Conservation (phyloP, 1,139 yeast species). For the Geotrichum citri-aurantii region DNA sequence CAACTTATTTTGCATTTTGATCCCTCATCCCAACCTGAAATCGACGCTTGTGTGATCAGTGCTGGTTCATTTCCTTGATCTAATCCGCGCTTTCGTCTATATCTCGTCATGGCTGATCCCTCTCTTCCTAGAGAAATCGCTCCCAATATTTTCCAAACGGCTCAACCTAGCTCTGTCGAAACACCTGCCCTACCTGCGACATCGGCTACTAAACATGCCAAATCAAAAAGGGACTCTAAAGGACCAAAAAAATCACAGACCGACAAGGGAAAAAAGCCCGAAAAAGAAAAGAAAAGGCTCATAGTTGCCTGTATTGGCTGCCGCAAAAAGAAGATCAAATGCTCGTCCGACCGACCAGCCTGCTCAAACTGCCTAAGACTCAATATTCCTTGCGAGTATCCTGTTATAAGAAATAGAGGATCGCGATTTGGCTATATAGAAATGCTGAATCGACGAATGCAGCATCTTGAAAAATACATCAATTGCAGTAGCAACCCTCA, state of each 20-base stretch:
- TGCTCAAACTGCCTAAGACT: conserved; percentile 37
- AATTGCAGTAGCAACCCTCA: conserved; percentile 19
- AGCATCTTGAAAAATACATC: conserved; percentile 29
- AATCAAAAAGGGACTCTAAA: conserved; percentile 1
- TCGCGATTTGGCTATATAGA: conserved; percentile 37
- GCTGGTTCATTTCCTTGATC: too few species aligned
- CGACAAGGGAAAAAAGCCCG: background rate
- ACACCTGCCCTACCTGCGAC: background rate
- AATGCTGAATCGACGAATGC: conserved; percentile 33
- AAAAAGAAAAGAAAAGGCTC: conserved; percentile 28
- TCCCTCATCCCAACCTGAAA: background rate
- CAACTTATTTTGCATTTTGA: background rate
- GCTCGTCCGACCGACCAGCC: conserved; percentile 38
- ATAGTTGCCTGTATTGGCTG: conserved; percentile 38
- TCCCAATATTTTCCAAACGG: background rate
- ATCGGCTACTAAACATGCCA: background rate
- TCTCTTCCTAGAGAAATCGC: background rate
- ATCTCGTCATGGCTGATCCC: background rate
- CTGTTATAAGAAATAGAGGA: conserved; percentile 36
- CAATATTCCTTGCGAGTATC: conserved; percentile 35
- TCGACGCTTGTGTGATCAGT: too few species aligned
- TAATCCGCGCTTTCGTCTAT: background rate
- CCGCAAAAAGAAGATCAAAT: conserved; percentile 36
- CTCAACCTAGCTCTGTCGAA: background rate
- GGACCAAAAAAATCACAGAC: conserved; percentile 1